Base-by-base conservation (phyloP, 1,284 basidiomycete species). In the Baeospora myosura region DNA sequence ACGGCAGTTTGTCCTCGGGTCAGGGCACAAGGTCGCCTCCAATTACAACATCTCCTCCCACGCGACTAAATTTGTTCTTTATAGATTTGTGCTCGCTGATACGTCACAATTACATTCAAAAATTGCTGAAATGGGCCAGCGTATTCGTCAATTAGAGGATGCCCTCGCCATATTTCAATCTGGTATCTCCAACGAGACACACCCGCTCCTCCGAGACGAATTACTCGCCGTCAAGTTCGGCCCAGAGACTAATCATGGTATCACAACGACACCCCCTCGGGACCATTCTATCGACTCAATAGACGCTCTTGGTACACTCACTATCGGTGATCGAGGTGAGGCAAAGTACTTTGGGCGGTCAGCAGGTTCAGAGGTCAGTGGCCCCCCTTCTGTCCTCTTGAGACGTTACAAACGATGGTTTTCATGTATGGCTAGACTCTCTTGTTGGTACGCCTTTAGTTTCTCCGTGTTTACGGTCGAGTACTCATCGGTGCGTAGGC, bases 261-360 rank as follows among this genome's bases (percentile, higher is more conserved):
- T 59, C 42, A 31, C 54, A 34, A 30, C 51, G 22, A 52, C 57
- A 48, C 51, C 43, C 21, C 31, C 40, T 35, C 34, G 48, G 42
- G 56, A 66, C 38, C 50, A 54, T 23, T 54, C 57, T 17, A 38
- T 49, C 52, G 50, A 62, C 16, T 58, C 62, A 2, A 60, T 72
- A 25, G 61, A 73, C 55, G 71, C 71, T 16, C 52, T 71, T 36
- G 79, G 80, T 1, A 81, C 79, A 4, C 61, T 82, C 37, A 79
- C 76, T 1, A 69, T 82, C 24, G 75, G 73, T 4, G 75, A 78
- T 44, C 62, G 67, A 33, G 80, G 78, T 4, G 74, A 76, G 53
- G 74, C 71, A n/a, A 78, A 76, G 51, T 82, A 82, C 55, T 81
- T 78, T 51, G 79, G 79, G n/a, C 73, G 74, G 30, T 77, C 79